Conservation (phyloP, 2,329 filamentous ascomycete genomes). For the Nemania serpens region DNA sequence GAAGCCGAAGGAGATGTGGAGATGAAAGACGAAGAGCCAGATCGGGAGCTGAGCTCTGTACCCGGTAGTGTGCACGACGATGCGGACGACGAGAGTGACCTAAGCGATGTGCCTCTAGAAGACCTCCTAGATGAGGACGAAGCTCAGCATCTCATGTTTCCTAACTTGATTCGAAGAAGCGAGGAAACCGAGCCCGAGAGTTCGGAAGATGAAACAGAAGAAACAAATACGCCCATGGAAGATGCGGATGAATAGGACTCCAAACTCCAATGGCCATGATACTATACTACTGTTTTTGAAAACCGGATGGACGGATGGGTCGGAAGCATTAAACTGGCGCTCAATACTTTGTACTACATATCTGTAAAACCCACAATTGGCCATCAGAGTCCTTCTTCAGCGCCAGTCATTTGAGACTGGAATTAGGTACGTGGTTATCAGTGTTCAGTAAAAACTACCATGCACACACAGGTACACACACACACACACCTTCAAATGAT, state of each 20-base stretch:
- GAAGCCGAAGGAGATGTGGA: slow-evolving; percentile 44
- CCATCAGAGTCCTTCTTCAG: too few species aligned
- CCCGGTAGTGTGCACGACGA: slow-evolving; percentile 66
- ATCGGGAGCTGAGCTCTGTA: slow-evolving; percentile 51
- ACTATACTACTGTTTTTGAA: too few species aligned
- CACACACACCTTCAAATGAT: not conserved
- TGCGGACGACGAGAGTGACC: slow-evolving; percentile 71
- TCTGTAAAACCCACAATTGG: too few species aligned
- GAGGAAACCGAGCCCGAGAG: slow-evolving; percentile 20
- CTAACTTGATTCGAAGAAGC: slow-evolving; percentile 48
- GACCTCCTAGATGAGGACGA: slow-evolving; percentile 56
- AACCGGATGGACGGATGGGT: too few species aligned
- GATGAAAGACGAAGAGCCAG: slow-evolving; percentile 50
- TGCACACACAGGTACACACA: not conserved
- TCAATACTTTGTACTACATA: not conserved
- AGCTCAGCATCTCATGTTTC: slow-evolving; percentile 58
- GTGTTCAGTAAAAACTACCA: too few species aligned
- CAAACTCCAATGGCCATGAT: too few species aligned
- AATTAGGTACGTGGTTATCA: too few species aligned
- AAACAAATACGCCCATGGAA: slow-evolving; percentile 18
- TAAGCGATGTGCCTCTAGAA: slow-evolving; percentile 64
- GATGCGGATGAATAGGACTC: slow-evolving; percentile 6
- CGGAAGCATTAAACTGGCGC: not conserved
- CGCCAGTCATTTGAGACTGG: too few species aligned
- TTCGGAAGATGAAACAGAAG: slow-evolving; percentile 18